Percentiles rank a stretch among this genome's conserved stretches.
Conservation (phyloP, 441 rosid species). For the Eruca vesicaria region DNA sequence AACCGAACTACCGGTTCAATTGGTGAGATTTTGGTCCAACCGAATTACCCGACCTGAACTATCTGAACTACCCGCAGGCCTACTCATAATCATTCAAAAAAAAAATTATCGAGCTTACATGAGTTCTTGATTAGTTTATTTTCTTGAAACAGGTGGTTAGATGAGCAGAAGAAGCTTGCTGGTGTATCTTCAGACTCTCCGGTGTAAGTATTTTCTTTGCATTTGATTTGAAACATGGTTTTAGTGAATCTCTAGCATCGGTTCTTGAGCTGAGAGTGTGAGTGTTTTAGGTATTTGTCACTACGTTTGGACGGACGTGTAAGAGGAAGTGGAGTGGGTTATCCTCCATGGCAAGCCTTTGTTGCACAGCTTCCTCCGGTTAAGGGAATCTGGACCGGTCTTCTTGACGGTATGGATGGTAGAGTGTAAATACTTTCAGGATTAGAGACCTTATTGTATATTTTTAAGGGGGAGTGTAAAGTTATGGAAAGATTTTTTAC, state of each 20-base stretch:
- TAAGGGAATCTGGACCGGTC: constrained; percentile 90
- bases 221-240: background rate
- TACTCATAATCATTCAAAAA: too few relatives aligned
- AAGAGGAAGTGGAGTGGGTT: constrained; percentile 90
- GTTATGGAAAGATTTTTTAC: background rate
- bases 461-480: background rate
- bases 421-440: constrained; percentile 46
- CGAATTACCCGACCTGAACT: too few relatives aligned
- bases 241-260: background rate
- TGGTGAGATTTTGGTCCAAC: too few relatives aligned
- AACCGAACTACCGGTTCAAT: too few relatives aligned
- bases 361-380: constrained; percentile 88
- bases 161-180: constrained; percentile 86
- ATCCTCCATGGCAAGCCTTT: constrained; percentile 97
- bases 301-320: constrained; percentile 90
- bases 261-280: background rate
- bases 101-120: background rate
- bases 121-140: constrained; percentile 7
- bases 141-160: constrained; percentile 62
- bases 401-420: constrained; percentile 93
- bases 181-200: constrained; percentile 79
- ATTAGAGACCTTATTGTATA: background rate
- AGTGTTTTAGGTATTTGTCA: constrained; percentile 61
- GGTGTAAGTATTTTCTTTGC: constrained; percentile 51
- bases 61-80: too few relatives aligned